Percentiles rank a stretch among this genome's conserved stretches.
phyloP scores from a whole-genome alignment of 257 asterid genomes.

The Handroanthus guayacan region DNA sequence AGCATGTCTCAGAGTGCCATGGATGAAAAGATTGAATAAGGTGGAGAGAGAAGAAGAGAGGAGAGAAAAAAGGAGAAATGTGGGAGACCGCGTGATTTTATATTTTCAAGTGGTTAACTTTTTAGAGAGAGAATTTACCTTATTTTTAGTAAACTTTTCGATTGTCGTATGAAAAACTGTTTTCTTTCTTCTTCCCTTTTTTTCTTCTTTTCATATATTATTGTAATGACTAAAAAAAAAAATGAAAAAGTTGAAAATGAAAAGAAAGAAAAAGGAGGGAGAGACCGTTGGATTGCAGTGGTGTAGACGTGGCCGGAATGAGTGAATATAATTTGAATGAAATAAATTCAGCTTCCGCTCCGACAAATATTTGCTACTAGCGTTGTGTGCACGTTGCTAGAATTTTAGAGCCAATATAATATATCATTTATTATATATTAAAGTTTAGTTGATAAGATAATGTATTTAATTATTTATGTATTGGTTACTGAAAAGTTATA shows the following conservation, averaged over 20 bases:
- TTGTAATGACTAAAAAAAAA: no score
- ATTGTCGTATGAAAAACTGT: background rate
- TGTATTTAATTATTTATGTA: no score
- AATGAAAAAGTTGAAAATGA: background rate
- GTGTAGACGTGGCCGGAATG: no score
- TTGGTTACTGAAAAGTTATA: no score
- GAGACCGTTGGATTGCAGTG: background rate
- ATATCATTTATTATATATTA: no score
- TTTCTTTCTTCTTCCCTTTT: background rate
- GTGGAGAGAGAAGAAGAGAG: conserved; percentile 13
- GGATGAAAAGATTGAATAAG: background rate
- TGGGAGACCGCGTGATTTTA: conserved; percentile 35
- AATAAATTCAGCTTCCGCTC: no score
- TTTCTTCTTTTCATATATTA: no score
- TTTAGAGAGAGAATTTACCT: conserved; percentile 14
- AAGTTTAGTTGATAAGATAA: no score
- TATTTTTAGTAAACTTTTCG: background rate
- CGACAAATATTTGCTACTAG: no score
- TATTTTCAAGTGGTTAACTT: conserved; percentile 29
- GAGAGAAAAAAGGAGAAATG: conserved; percentile 28
- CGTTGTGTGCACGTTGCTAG: no score
- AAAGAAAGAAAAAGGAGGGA: background rate
- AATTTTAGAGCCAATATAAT: no score
- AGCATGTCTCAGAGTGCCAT: conserved; percentile 45
- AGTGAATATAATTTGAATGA: no score